phyloP scores from a whole-genome alignment of 2,329 filamentous ascomycete species.

The Cladophialophora yegresii region DNA sequence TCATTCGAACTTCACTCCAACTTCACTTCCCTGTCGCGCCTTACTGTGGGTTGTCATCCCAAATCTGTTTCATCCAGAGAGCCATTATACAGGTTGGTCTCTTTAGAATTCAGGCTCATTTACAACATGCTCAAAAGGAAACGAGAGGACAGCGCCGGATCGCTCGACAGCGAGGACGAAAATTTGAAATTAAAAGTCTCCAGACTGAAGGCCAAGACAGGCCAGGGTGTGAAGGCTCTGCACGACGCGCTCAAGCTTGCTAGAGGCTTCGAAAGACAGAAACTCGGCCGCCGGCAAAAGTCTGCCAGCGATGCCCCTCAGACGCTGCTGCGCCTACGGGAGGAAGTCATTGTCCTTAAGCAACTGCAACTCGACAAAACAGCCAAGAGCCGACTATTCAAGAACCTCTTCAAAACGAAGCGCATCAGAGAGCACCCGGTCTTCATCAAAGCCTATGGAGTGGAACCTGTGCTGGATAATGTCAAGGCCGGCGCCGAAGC shows the following conservation, averaged over 20 bases:
- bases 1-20: background rate
- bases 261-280: conserved; percentile 64
- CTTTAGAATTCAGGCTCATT: background rate
- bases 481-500: conserved; percentile 51
- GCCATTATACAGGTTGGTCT: background rate
- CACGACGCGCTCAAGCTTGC: conserved; percentile 59
- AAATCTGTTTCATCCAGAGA: background rate
- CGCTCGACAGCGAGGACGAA: conserved; percentile 32
- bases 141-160: conserved; percentile 25
- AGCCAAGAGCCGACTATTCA: conserved; percentile 58
- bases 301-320: conserved; percentile 51
- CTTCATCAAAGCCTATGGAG: conserved; percentile 47
- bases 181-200: conserved; percentile 41
- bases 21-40: background rate
- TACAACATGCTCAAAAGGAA: conserved; percentile 38
- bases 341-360: conserved; percentile 61
- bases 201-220: conserved; percentile 51
- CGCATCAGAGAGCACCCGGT: conserved; percentile 55
- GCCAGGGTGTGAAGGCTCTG: conserved; percentile 54
- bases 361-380: conserved; percentile 53
- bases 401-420: conserved; percentile 60
- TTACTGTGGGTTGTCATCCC: background rate
- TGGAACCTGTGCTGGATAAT: conserved; percentile 43
- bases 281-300: conserved; percentile 62
- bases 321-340: conserved; percentile 50